These are phyloP conservation scores for Lanmaoa rubissima DNA, from an alignment of 768 basidiomycete genomes.

Conservation along the genomic window DNA sequence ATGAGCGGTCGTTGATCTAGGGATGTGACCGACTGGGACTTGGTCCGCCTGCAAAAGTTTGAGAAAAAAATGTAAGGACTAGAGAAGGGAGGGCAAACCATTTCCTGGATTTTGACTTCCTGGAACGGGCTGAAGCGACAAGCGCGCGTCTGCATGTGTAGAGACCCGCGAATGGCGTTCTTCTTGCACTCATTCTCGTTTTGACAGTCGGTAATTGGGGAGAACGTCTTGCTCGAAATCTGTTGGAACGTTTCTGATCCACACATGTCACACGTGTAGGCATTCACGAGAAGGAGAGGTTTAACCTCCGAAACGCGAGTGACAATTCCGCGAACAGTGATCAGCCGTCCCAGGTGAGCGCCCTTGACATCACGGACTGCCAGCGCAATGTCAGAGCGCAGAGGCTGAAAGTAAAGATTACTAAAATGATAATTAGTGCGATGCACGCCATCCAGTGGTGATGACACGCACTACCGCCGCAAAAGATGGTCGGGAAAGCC, in stretches of 20 bases:
- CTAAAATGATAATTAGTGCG: conserved; percentile 41
- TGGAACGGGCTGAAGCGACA: conserved; percentile 98
- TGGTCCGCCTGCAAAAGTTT: conserved; percentile 75
- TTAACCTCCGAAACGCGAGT: conserved; percentile 99
- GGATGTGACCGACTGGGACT: conserved; percentile 99
- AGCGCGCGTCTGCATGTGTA: conserved; percentile 98
- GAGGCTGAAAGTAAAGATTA: conserved; percentile 91
- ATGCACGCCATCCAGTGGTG: not conserved
- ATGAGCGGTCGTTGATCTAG: conserved; percentile 97
- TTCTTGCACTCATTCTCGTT: conserved; percentile 82
- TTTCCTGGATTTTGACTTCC: conserved; percentile 98
- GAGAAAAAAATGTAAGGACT: not conserved
- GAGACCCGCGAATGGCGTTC: conserved; percentile 82
- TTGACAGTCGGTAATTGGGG: conserved; percentile 85
- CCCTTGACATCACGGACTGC: conserved; percentile 93
- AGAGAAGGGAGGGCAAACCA: conserved; percentile 51
- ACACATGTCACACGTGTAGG: conserved; percentile 97
- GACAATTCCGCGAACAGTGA: conserved; percentile 96
- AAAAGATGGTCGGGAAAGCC: conserved; percentile 90
- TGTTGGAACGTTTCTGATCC: conserved; percentile 99
- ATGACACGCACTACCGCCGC: conserved; percentile 82
- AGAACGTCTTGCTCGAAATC: conserved; percentile 87
- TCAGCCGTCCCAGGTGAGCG: conserved; percentile 81
- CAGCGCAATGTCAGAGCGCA: conserved; percentile 69
- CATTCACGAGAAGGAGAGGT: conserved; percentile 93